These are phyloP conservation scores for Pezicula neosporulosa DNA, from an alignment of 2,329 filamentous ascomycete species.

Conservation along the genomic window DNA sequence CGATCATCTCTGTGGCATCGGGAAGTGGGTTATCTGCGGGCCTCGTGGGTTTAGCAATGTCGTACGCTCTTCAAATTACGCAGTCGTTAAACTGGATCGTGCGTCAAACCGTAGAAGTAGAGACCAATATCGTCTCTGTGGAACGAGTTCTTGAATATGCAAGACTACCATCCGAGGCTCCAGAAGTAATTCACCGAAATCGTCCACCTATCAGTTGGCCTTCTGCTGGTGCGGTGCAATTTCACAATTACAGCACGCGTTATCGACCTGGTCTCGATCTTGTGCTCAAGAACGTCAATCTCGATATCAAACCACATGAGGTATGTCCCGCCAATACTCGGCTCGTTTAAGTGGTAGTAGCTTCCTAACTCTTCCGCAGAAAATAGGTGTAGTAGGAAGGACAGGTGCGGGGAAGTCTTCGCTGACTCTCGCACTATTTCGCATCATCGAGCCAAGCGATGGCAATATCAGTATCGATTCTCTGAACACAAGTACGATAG, in stretches of 20 bases:
- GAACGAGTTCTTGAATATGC: conserved; percentile 97
- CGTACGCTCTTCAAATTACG: conserved; percentile 95
- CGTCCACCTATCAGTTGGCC: conserved; percentile 91
- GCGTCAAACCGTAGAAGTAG: conserved; percentile 97
- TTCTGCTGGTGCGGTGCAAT: conserved; percentile 79
- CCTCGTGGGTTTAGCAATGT: conserved; percentile 89
- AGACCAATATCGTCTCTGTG: conserved; percentile 99
- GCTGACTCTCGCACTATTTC: conserved; percentile 86
- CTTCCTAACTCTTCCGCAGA: conserved; percentile 34
- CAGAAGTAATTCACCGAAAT: conserved; percentile 86
- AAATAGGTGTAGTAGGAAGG: conserved; percentile 94
- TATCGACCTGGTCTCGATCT: conserved; percentile 88
- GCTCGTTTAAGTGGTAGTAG: no score
- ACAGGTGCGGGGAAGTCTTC: conserved; percentile 97
- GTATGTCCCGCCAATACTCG: no score
- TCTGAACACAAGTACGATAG: conserved; percentile 86
- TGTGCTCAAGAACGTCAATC: conserved; percentile 86
- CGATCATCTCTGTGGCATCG: conserved; percentile 74
- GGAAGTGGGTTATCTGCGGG: conserved; percentile 64
- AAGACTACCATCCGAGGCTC: conserved; percentile 84
- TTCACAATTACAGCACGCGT: conserved; percentile 90
- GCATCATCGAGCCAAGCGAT: conserved; percentile 83
- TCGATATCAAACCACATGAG: conserved; percentile 92
- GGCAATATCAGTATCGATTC: conserved; percentile 88
- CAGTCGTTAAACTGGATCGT: conserved; percentile 99